Conservation (phyloP, 495 filamentous ascomycete genomes). For the Penicillium chermesinum region DNA sequence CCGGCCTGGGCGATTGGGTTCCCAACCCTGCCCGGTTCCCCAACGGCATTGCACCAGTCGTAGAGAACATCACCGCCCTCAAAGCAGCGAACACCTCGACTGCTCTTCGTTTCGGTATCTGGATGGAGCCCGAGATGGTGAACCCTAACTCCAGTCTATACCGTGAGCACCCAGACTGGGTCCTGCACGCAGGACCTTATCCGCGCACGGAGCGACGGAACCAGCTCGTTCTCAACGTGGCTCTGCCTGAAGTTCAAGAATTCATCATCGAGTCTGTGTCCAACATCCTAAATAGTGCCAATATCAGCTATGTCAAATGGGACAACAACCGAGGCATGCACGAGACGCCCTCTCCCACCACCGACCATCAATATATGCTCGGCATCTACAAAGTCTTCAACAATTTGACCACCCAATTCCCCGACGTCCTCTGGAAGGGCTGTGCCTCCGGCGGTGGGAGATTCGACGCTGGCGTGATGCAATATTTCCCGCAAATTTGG, state of each 20-base stretch:
- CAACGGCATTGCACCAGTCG: constrained; percentile 40
- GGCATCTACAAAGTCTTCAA: constrained; percentile 52
- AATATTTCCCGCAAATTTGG: constrained; percentile 56
- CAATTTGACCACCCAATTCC: constrained; percentile 46
- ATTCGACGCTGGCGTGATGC: constrained; percentile 50
- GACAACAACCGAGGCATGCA: constrained; percentile 54
- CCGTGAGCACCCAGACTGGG: constrained; percentile 51
- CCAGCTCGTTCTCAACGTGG: constrained; percentile 51
- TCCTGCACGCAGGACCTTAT: constrained; percentile 45
- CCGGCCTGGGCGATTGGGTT: constrained; percentile 52
- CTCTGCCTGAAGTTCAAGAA: constrained; percentile 48
- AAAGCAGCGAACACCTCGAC: constrained; percentile 35
- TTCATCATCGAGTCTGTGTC: constrained; percentile 48
- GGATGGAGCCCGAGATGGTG: constrained; percentile 58
- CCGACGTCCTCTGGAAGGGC: constrained; percentile 53
- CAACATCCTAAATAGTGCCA: constrained; percentile 40
- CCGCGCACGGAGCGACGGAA: constrained; percentile 45
- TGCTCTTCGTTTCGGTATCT: constrained; percentile 48
- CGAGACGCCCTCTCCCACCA: constrained; percentile 44
- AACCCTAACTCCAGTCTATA: constrained; percentile 51
- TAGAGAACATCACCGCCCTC: constrained; percentile 39
- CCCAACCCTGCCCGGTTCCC: constrained; percentile 50
- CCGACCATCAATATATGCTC: constrained; percentile 48
- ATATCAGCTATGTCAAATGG: constrained; percentile 54
- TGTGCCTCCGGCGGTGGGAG: constrained; percentile 52